Conservation (phyloP, 1,284 basidiomycete species). For the Naganishia sp. region DNA sequence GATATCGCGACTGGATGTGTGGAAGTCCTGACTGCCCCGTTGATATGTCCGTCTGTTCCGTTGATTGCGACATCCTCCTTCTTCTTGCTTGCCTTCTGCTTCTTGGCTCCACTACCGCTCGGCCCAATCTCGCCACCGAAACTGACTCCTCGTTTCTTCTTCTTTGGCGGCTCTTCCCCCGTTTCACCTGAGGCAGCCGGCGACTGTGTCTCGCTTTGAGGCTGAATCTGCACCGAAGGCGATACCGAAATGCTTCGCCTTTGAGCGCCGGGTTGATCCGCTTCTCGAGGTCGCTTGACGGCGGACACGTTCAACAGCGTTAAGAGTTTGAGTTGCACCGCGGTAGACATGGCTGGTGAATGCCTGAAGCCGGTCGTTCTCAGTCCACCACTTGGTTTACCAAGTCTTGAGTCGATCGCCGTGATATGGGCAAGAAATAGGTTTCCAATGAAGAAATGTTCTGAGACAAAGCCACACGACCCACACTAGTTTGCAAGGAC, state of each 20-base stretch:
- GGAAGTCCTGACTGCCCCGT: slow-evolving; percentile 31
- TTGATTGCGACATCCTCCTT: slow-evolving; percentile 30
- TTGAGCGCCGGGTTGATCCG: slow-evolving; percentile 55
- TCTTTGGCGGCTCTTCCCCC: slow-evolving; percentile 36
- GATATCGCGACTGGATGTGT: slow-evolving; percentile 18
- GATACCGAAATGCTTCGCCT: slow-evolving; percentile 54
- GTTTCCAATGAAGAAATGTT: too few relatives aligned
- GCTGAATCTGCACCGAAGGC: slow-evolving; percentile 24
- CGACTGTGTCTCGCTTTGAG: slow-evolving; percentile 50
- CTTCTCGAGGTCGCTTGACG: slow-evolving; percentile 58
- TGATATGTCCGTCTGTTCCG: slow-evolving; percentile 32
- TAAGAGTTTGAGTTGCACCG: slow-evolving; percentile 69
- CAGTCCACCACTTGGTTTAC: background rate
- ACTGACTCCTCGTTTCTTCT: slow-evolving; percentile 44
- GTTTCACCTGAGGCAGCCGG: slow-evolving; percentile 31
- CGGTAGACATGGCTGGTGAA: slow-evolving; percentile 48
- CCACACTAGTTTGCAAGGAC: too few relatives aligned
- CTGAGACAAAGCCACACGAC: too few relatives aligned
- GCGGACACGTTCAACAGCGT: slow-evolving; percentile 94
- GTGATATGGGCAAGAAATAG: too few relatives aligned
- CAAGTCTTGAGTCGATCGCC: too few relatives aligned
- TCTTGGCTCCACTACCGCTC: slow-evolving; percentile 43
- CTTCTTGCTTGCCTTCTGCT: slow-evolving; percentile 33
- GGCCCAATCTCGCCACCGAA: slow-evolving; percentile 53
- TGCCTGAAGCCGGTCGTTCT: background rate